These are phyloP conservation scores for Suillus discolor DNA, from an alignment of 768 basidiomycete species.

Conservation along the genomic window DNA sequence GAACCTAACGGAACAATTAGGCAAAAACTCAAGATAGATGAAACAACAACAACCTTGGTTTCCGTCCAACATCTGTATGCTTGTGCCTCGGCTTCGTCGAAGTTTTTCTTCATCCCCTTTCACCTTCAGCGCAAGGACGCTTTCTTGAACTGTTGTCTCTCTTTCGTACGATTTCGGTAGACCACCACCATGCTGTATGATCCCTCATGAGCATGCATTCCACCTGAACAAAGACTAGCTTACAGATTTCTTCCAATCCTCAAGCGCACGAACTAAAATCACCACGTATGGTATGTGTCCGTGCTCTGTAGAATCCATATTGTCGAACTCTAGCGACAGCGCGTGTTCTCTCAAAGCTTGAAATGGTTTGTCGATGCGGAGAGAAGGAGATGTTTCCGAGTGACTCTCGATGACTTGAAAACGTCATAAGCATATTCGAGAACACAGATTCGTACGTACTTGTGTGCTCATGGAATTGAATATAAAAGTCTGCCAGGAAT, in stretches of 20 bases:
- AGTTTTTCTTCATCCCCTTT: conserved; percentile 95
- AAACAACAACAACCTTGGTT: conserved; percentile 38
- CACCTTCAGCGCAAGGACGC: conserved; percentile 60
- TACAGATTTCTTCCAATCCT: conserved; percentile 81
- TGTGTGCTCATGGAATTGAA: conserved; percentile 88
- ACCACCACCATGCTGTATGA: conserved; percentile 62
- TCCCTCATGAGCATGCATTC: neutral
- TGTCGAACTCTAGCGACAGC: conserved; percentile 65
- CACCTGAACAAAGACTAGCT: conserved; percentile 24
- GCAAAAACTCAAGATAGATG: conserved; percentile 10
- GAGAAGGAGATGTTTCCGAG: conserved; percentile 69
- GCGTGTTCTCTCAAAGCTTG: conserved; percentile 78
- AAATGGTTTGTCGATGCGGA: conserved; percentile 91
- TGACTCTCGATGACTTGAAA: conserved; percentile 84
- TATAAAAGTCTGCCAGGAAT: conserved; percentile 85
- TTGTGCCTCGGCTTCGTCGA: conserved; percentile 91
- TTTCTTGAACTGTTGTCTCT: conserved; percentile 81
- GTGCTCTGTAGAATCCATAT: conserved; percentile 88
- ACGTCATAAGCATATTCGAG: neutral
- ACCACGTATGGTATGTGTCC: conserved; percentile 89
- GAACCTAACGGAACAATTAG: conserved; percentile 45
- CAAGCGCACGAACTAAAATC: conserved; percentile 80
- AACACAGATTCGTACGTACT: conserved; percentile 48
- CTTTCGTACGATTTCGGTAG: conserved; percentile 54
- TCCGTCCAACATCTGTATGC: conserved; percentile 80